These are phyloP conservation scores for Bromus sterilis DNA, from an alignment of 176 grass and related monocot species.

Conservation along the genomic window DNA sequence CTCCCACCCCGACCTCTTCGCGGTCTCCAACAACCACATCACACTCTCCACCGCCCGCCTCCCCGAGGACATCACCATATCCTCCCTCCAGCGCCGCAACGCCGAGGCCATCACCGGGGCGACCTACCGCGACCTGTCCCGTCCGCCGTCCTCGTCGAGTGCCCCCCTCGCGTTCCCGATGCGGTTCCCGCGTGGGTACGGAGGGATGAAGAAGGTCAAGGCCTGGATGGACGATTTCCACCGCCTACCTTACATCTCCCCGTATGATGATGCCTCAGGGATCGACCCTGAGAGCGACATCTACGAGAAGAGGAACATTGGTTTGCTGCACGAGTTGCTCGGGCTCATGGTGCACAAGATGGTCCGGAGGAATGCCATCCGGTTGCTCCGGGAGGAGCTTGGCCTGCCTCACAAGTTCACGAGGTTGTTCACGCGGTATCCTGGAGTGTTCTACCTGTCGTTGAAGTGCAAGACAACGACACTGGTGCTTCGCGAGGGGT, in stretches of 20 bases:
- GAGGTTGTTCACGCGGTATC: conserved; percentile 77
- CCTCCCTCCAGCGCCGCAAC: conserved; percentile 60
- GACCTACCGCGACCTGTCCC: conserved; percentile 58
- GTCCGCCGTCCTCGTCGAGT: conserved; percentile 43
- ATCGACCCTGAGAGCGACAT: conserved; percentile 86
- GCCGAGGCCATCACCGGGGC: conserved; percentile 30
- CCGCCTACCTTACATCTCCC: conserved; percentile 84
- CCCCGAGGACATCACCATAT: conserved; percentile 52
- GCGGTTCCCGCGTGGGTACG: conserved; percentile 84
- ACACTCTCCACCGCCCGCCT: conserved; percentile 28
- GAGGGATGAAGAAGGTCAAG: conserved; percentile 89
- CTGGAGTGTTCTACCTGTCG: conserved; percentile 79
- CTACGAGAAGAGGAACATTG: conserved; percentile 90
- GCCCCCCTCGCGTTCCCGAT: conserved; percentile 85
- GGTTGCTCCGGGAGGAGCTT: conserved; percentile 72
- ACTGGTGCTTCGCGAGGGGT: conserved; percentile 74
- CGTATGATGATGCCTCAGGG: conserved; percentile 68
- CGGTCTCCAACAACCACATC: conserved; percentile 50
- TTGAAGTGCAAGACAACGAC: conserved; percentile 89
- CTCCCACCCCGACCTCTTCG: conserved; percentile 48
- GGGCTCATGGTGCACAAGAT: conserved; percentile 88
- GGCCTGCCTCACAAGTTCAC: conserved; percentile 83
- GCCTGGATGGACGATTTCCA: conserved; percentile 96
- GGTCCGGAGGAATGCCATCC: conserved; percentile 75
- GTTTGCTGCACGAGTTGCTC: conserved; percentile 79